Base-by-base conservation (phyloP, 805 yeast genomes). In the Kregervanrija pseudodelftensis region DNA sequence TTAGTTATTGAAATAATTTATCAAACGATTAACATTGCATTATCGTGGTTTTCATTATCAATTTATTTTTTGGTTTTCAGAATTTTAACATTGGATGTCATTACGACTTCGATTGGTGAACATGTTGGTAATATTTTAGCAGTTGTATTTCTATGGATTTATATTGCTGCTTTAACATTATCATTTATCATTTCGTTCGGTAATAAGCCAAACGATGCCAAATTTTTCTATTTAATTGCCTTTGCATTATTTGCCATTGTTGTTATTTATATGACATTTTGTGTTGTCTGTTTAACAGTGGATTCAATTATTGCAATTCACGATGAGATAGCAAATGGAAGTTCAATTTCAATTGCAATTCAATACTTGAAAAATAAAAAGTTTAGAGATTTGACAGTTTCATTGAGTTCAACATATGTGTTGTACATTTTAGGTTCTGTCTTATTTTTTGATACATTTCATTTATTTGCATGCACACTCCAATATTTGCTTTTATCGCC, bases 131-230 rank as follows among this genome's bases (percentile, higher is more conserved):
- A 76, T 54, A 77, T 85, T 47, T 67, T 90, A 28, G 80, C 95
- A 2, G 82, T 86, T 15, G 76, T 87, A 0, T 80, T 88, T 50
- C 69, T 89, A n/a, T 90, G 96, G 95, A 60, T 88, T 31, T 90
- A 89, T 58, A 80, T 84, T 40, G 79, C 80, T 1, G 80, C 89
- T 11, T 65, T 90, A 3, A 80, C 83, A 11, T 74, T 89, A 28
- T 85, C 95, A 9, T 90, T 91, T 62, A 85, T 91, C 39, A 69
- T 91, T 46, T 86, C 95, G 8, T 83, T 91, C 60, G 99, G 99
- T 57, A 91, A 91, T 61, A 81, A 93, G 30, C 98, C 99, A 3
- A 76, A 82, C 51, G 96, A 96, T 43, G 87, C 96, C 0, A 79
- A 79, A 43, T 72, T 70, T 52, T 78, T 88, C 52, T 91, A 91